phyloP scores from a whole-genome alignment of 106 monocot species.

The Dioscorea dumetorum region DNA sequence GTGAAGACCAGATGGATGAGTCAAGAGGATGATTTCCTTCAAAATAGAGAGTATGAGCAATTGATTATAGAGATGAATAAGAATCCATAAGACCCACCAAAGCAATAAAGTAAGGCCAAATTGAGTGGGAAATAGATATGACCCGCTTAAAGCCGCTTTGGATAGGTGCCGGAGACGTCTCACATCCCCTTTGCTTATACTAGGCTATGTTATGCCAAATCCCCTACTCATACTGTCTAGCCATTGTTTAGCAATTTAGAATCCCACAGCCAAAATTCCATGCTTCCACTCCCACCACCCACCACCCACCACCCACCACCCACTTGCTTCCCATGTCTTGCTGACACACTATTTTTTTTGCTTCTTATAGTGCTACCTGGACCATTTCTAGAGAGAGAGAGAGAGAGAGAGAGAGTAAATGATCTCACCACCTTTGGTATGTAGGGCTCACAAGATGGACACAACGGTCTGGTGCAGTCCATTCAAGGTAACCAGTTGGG shows the following conservation, averaged over 20 bases:
- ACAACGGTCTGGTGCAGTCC: neutral
- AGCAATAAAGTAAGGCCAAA: neutral
- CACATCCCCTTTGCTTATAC: neutral
- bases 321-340: neutral
- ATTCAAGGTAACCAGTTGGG: neutral
- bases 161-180: neutral
- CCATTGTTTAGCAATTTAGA: neutral
- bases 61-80: neutral
- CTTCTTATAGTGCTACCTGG: no score
- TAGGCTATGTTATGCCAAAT: neutral
- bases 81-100: neutral
- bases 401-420: no score
- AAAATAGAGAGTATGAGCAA: neutral
- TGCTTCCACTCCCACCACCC: neutral
- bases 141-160: neutral
- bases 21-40: neutral
- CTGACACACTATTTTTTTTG: neutral
- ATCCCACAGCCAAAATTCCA: neutral
- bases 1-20: neutral
- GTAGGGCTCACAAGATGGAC: conserved; percentile 4
- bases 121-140: neutral
- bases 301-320: neutral
- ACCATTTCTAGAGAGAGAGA: no score
- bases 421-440: neutral
- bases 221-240: neutral